A percentile compares a stretch with the other conserved stretches of the same genome.
These are phyloP conservation scores for Melampsora larici-populina DNA, from an alignment of 1,284 basidiomycete species.

Conservation along the genomic window DNA sequence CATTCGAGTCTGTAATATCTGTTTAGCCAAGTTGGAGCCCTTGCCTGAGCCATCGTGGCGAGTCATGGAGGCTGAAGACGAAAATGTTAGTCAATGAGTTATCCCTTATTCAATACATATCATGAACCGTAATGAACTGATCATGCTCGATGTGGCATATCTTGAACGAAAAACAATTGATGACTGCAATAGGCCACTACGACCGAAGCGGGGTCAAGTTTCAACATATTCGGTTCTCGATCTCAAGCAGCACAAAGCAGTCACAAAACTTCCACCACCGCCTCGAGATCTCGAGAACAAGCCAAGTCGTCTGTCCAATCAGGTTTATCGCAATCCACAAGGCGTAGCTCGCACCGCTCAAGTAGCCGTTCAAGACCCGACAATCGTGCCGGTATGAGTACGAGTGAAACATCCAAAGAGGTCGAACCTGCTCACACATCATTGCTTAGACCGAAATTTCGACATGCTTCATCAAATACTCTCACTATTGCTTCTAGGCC, in stretches of 20 bases:
- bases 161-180: not conserved
- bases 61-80: slow-evolving; percentile 30
- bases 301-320: not conserved
- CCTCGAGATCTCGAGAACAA: not conserved
- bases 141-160: no score
- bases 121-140: not conserved
- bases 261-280: not conserved
- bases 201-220: slow-evolving; percentile 22
- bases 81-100: slow-evolving; percentile 16
- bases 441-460: not conserved
- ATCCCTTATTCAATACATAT: not conserved
- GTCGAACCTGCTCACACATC: not conserved
- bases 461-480: slow-evolving; percentile 1
- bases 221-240: slow-evolving; percentile 28
- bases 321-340: not conserved
- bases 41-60: slow-evolving; percentile 15
- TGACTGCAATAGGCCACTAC: not conserved
- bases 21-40: slow-evolving; percentile 50
- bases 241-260: slow-evolving; percentile 14
- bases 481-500: not conserved
- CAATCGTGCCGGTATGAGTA: not conserved
- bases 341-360: not conserved
- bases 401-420: not conserved
- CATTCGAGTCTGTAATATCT: slow-evolving; percentile 53
- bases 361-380: not conserved